Percentiles rank a stretch among this genome's conserved stretches.
phyloP scores from a whole-genome alignment of 2,329 filamentous ascomycete genomes.

The Calonectria montana region DNA sequence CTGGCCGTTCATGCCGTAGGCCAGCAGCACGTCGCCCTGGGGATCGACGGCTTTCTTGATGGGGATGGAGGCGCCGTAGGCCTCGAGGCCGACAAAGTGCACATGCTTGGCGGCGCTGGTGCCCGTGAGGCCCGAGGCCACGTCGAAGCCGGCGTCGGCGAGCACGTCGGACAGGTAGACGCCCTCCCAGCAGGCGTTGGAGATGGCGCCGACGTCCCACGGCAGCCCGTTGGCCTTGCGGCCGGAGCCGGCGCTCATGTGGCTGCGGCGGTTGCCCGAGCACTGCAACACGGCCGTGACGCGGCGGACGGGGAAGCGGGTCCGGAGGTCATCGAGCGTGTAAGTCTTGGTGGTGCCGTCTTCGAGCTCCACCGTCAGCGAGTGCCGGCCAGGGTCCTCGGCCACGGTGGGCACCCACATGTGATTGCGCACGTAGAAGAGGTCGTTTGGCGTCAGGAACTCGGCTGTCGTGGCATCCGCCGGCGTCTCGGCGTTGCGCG shows the following conservation, averaged over 20 bases:
- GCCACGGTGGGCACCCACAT: conserved; percentile 69
- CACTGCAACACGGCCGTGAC: conserved; percentile 70
- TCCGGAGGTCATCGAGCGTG: conserved; percentile 64
- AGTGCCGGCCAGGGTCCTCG: conserved; percentile 53
- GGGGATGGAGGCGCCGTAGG: conserved; percentile 72
- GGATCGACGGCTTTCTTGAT: conserved; percentile 68
- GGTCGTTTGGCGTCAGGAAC: conserved; percentile 66
- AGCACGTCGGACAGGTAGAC: conserved; percentile 67
- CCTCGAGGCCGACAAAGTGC: conserved; percentile 69
- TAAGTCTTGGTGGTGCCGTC: conserved; percentile 66
- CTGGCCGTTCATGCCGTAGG: conserved; percentile 75
- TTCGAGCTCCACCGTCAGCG: conserved; percentile 65
- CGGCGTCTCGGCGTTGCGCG: conserved; percentile 72
- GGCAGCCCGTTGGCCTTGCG: conserved; percentile 66
- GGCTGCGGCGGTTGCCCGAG: conserved; percentile 68
- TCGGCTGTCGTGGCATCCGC: conserved; percentile 56
- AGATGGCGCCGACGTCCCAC: conserved; percentile 70
- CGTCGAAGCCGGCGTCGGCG: conserved; percentile 64
- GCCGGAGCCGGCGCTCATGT: conserved; percentile 64
- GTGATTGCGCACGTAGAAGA: conserved; percentile 72
- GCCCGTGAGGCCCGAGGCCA: conserved; percentile 49
- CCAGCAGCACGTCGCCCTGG: conserved; percentile 72
- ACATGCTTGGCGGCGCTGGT: conserved; percentile 60
- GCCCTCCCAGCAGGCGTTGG: conserved; percentile 70
- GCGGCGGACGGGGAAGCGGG: conserved; percentile 60